Percentiles rank a stretch among this genome's conserved stretches.
phyloP scores from a whole-genome alignment of 192 early-diverging fungal species.

The Lunasporangiospora selenospora region DNA sequence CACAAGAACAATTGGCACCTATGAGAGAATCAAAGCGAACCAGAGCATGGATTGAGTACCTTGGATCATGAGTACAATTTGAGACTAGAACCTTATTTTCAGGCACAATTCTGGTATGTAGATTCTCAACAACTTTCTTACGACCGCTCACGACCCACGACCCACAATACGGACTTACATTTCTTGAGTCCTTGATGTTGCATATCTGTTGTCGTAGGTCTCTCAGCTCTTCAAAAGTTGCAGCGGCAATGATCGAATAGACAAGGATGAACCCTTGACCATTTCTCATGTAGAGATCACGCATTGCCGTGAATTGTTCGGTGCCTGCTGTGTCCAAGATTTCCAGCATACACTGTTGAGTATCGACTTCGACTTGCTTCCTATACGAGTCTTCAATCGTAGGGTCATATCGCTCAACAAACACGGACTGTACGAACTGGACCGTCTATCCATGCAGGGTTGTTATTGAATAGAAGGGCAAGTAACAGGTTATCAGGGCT shows the following conservation, averaged over 20 bases:
- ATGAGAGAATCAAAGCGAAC: no score
- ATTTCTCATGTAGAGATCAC: slow-evolving; percentile 90
- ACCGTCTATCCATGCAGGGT: no score
- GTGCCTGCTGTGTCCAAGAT: slow-evolving; percentile 93
- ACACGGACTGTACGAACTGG: slow-evolving; percentile 91
- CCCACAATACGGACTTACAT: slow-evolving; percentile 34
- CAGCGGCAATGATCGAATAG: slow-evolving; percentile 77
- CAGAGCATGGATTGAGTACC: no score
- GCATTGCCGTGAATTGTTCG: slow-evolving; percentile 70
- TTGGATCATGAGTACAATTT: no score
- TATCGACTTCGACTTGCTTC: slow-evolving; percentile 87
- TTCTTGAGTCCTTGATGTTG: slow-evolving; percentile 81
- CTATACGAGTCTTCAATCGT: slow-evolving; percentile 94
- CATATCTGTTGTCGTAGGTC: slow-evolving; percentile 77
- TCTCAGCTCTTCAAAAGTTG: slow-evolving; percentile 81
- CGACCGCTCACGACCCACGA: no score
- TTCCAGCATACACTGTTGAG: slow-evolving; percentile 82
- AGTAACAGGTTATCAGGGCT: no score
- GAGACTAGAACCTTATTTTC: no score
- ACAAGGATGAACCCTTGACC: slow-evolving; percentile 92
- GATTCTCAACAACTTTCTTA: no score
- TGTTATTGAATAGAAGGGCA: no score
- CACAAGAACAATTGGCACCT: slow-evolving; percentile 86
- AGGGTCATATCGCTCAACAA: slow-evolving; percentile 93
- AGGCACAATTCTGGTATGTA: no score